phyloP scores from a whole-genome alignment of 352 stramenopile genomes.

The Elongisporangium undulatum region DNA sequence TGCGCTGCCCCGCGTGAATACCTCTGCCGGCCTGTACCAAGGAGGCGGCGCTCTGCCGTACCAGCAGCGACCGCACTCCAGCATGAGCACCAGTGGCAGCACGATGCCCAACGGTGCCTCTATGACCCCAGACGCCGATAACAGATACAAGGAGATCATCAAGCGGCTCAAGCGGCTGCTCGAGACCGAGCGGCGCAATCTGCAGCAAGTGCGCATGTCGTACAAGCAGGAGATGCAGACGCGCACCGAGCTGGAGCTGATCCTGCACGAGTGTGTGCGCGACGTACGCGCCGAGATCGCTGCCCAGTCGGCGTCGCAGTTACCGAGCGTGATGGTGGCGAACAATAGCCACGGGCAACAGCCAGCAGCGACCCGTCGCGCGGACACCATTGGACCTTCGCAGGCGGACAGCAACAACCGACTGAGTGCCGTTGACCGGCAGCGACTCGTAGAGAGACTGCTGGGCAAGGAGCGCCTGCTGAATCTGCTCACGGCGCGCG shows the following conservation, averaged over 20 bases:
- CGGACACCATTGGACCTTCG: slow-evolving; percentile 1
- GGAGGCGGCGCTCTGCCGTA: too few relatives aligned
- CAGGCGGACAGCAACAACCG: slow-evolving; percentile 10
- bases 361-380: slow-evolving; percentile 1
- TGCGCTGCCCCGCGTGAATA: slow-evolving; percentile 28
- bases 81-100: slow-evolving; percentile 19
- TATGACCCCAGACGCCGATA: slow-evolving; percentile 40
- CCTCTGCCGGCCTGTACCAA: neutral
- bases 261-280: slow-evolving; percentile 78
- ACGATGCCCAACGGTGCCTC: slow-evolving; percentile 1
- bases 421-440: slow-evolving; percentile 41
- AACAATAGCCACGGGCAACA: neutral
- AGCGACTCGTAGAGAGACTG: slow-evolving; percentile 73
- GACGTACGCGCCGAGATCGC: slow-evolving; percentile 69
- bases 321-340: slow-evolving; percentile 9
- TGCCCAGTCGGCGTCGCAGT: slow-evolving; percentile 16
- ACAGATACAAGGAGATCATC: slow-evolving; percentile 92
- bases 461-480: slow-evolving; percentile 82
- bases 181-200: slow-evolving; percentile 79
- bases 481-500: slow-evolving; percentile 68
- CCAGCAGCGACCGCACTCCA: neutral
- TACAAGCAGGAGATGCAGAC: slow-evolving; percentile 75
- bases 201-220: slow-evolving; percentile 68
- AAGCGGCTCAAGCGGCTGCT: slow-evolving; percentile 88
- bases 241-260: slow-evolving; percentile 75